Conservation (phyloP, 495 filamentous ascomycete genomes). For the Immersiella caudata region DNA sequence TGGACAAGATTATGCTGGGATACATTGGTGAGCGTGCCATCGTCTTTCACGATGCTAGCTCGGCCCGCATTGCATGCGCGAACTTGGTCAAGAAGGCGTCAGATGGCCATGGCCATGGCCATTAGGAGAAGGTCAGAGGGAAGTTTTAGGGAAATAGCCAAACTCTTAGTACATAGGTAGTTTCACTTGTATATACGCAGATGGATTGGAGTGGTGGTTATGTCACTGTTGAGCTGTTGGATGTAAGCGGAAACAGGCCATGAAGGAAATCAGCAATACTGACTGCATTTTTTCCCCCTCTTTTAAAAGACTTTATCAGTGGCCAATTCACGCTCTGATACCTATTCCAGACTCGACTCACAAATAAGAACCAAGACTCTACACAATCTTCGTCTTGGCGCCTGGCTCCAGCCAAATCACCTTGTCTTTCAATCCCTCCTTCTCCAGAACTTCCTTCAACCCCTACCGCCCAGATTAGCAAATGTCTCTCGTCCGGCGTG, state of each 20-base stretch:
- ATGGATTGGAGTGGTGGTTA: background rate
- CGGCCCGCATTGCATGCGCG: slow-evolving; percentile 67
- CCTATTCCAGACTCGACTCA: too few species aligned
- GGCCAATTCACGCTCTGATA: too few species aligned
- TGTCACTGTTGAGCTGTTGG: background rate
- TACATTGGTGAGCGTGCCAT: slow-evolving; percentile 78
- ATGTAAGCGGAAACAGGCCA: too few species aligned
- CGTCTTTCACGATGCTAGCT: slow-evolving; percentile 69
- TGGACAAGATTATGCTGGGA: slow-evolving; percentile 55
- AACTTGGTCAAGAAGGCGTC: slow-evolving; percentile 52
- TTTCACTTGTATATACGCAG: background rate
- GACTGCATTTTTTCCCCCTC: too few species aligned
- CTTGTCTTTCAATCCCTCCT: slow-evolving; percentile 60
- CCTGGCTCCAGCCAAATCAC: slow-evolving; percentile 42
- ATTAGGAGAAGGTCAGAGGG: too few species aligned
- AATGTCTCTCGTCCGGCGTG: too few species aligned
- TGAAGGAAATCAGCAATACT: too few species aligned
- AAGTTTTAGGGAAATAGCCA: too few species aligned
- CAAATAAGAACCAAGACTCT: too few species aligned
- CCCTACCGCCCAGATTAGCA: background rate
- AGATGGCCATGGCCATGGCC: too few species aligned
- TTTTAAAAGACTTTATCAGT: too few species aligned
- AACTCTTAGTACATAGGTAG: background rate
- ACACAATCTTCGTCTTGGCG: slow-evolving; percentile 29
- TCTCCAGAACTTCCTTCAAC: slow-evolving; percentile 58